Evolutionary conservation across 768 basidiomycete genomes (phyloP).

Genomic region (Kwoniella sp.): DNA sequence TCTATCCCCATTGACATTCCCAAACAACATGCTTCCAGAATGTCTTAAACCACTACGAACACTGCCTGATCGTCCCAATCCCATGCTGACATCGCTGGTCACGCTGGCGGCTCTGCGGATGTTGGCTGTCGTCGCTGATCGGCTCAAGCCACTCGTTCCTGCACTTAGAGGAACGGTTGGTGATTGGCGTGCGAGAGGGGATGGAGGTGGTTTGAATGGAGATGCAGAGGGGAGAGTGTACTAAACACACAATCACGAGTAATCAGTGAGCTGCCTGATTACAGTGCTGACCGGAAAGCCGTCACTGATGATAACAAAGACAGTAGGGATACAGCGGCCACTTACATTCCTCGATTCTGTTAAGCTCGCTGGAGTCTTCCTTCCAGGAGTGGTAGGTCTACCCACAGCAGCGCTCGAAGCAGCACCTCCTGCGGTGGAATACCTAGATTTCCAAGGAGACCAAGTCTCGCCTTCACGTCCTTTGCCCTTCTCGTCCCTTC

Average conservation of each 20-base stretch:
- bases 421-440: constrained; percentile 19
- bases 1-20: constrained; percentile 26
- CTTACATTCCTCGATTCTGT: constrained; percentile 24
- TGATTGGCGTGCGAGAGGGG: constrained; percentile 27
- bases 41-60: constrained; percentile 14
- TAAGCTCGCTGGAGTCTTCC: constrained; percentile 13
- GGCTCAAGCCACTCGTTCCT: constrained; percentile 19
- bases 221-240: constrained; percentile 37
- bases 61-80: constrained; percentile 16
- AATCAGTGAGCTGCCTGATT: not conserved
- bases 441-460: constrained; percentile 32
- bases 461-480: constrained; percentile 18
- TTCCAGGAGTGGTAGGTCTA: constrained; percentile 22
- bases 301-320: not conserved
- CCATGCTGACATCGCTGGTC: constrained; percentile 40
- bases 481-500: constrained; percentile 7
- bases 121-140: constrained; percentile 40
- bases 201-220: constrained; percentile 40
- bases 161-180: constrained; percentile 12
- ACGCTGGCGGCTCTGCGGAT: constrained; percentile 33
- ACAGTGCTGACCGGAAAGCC: not conserved
- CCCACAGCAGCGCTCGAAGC: constrained; percentile 14
- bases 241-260: constrained; percentile 3
- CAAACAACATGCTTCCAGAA: constrained; percentile 35
- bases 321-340: not conserved